Evolutionary conservation across 2,329 filamentous ascomycete species (phyloP).

Genomic region (Aspergillus candidus): DNA sequence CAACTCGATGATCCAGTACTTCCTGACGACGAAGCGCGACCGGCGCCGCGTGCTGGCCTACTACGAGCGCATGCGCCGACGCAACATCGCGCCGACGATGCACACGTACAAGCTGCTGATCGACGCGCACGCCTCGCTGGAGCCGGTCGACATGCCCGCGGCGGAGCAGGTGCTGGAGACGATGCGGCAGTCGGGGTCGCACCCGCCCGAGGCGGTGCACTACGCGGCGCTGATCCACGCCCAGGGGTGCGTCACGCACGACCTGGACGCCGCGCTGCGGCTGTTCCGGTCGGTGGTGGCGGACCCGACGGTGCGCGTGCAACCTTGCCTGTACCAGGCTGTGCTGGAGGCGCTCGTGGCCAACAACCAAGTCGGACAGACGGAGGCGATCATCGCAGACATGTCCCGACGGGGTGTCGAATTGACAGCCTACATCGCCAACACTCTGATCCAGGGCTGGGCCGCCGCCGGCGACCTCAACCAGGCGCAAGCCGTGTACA

Average conservation of each 20-base stretch:
- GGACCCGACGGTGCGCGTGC: slow-evolving; percentile 60
- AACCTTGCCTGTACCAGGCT: slow-evolving; percentile 88
- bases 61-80: slow-evolving; percentile 87
- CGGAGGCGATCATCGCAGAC: slow-evolving; percentile 64
- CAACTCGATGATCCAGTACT: slow-evolving; percentile 99
- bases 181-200: slow-evolving; percentile 67
- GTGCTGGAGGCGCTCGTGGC: slow-evolving; percentile 97
- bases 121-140: slow-evolving; percentile 88
- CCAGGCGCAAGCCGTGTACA: slow-evolving; percentile 74
- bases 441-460: slow-evolving; percentile 97
- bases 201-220: slow-evolving; percentile 77
- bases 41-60: slow-evolving; percentile 89
- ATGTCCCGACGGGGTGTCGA: slow-evolving; percentile 72
- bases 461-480: slow-evolving; percentile 72
- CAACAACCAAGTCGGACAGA: slow-evolving; percentile 76
- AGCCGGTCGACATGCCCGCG: slow-evolving; percentile 81
- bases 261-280: slow-evolving; percentile 73
- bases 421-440: slow-evolving; percentile 95
- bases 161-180: slow-evolving; percentile 76
- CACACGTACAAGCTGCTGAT: slow-evolving; percentile 98
- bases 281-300: slow-evolving; percentile 77
- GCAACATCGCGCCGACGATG: slow-evolving; percentile 81
- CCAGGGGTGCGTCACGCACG: slow-evolving; percentile 87
- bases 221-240: slow-evolving; percentile 95
- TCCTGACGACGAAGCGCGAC: slow-evolving; percentile 94